These are phyloP conservation scores for Falciphora oryzae DNA, from an alignment of 2,329 filamentous ascomycete genomes.

Conservation along the genomic window DNA sequence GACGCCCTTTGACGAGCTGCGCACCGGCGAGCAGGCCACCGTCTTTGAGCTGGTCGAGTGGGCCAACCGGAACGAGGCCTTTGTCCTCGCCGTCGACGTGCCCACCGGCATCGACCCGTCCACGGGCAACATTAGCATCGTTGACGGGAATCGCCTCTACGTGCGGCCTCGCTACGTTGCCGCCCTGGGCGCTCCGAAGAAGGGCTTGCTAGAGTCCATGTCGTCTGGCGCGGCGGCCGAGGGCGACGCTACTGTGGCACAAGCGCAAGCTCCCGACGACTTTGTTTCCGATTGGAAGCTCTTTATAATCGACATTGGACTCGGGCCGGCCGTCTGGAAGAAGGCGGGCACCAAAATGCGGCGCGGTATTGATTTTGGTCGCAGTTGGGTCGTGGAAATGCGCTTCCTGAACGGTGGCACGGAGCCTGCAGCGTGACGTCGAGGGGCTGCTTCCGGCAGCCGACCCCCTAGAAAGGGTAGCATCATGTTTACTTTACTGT, in stretches of 20 bases:
- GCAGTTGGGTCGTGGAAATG: slow-evolving; percentile 77
- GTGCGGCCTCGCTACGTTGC: slow-evolving; percentile 79
- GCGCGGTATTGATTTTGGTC: slow-evolving; percentile 82
- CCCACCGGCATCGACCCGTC: slow-evolving; percentile 83
- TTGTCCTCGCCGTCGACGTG: slow-evolving; percentile 81
- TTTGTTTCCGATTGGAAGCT: slow-evolving; percentile 60
- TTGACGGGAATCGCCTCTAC: slow-evolving; percentile 73
- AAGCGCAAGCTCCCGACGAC: slow-evolving; percentile 33
- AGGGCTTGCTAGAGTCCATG: slow-evolving; percentile 74
- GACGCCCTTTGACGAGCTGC: slow-evolving; percentile 81
- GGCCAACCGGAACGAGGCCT: slow-evolving; percentile 82
- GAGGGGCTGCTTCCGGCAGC: background rate
- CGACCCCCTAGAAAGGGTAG: no score
- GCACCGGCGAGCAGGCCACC: slow-evolving; percentile 73
- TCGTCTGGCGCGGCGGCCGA: slow-evolving; percentile 38
- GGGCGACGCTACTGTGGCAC: slow-evolving; percentile 23
- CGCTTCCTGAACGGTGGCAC: slow-evolving; percentile 16
- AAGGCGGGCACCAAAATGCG: slow-evolving; percentile 76
- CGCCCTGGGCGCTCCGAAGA: slow-evolving; percentile 80
- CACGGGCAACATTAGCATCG: slow-evolving; percentile 58
- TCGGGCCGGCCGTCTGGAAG: slow-evolving; percentile 76
- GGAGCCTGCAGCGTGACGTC: background rate
- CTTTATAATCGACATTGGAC: slow-evolving; percentile 80
- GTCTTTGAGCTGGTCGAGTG: slow-evolving; percentile 89
- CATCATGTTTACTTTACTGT: background rate